Evolutionary conservation across 192 early-diverging fungal species (phyloP).

Genomic region (Globomyces pollinis-pini): DNA sequence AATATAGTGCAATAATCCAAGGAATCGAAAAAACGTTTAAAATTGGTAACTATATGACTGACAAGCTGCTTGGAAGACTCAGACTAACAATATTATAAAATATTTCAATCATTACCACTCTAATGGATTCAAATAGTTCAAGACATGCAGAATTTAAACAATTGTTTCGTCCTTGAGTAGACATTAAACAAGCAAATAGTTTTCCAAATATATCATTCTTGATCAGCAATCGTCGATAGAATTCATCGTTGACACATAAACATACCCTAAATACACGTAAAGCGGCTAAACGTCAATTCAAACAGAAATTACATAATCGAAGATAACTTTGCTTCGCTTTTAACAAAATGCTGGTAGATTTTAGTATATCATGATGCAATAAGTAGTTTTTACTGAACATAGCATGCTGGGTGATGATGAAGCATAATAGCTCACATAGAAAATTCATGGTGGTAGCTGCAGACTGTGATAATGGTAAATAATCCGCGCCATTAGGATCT

Average conservation of each 20-base stretch:
- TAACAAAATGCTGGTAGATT: constrained; percentile 59
- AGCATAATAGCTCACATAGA: constrained; percentile 72
- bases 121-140: constrained; percentile 79
- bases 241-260: constrained; percentile 72
- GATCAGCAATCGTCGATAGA: constrained; percentile 63
- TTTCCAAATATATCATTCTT: constrained; percentile 65
- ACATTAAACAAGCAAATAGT: constrained; percentile 53
- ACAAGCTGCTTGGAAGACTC: constrained; percentile 65
- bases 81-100: neutral
- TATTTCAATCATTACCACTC: no score
- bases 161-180: constrained; percentile 66
- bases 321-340: constrained; percentile 60
- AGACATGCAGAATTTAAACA: constrained; percentile 83
- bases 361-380: constrained; percentile 50
- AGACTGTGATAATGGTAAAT: constrained; percentile 10
- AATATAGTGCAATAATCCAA: constrained; percentile 60
- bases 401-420: constrained; percentile 62
- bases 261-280: constrained; percentile 72
- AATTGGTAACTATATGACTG: constrained; percentile 56
- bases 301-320: constrained; percentile 46
- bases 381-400: constrained; percentile 73
- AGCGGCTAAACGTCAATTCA: constrained; percentile 49
- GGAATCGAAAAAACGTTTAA: constrained; percentile 49
- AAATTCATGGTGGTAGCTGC: constrained; percentile 41
- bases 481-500: constrained; percentile 10